Base-by-base conservation (phyloP, 2,329 filamentous ascomycete genomes). In the Diaporthe australafricana region DNA sequence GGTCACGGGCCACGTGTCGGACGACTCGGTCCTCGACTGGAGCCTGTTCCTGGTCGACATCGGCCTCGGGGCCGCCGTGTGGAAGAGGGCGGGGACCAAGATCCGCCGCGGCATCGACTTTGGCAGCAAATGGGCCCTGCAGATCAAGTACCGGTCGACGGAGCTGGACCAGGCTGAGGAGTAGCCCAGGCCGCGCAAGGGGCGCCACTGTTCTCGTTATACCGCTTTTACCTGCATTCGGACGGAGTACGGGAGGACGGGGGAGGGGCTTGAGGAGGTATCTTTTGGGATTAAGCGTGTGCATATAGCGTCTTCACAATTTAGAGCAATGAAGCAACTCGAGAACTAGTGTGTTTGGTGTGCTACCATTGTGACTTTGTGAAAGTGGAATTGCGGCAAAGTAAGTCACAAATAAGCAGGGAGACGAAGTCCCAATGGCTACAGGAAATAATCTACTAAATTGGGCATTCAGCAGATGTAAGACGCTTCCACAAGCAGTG, bases 71-170 rank as follows among this genome's bases (percentile, higher is more conserved):
- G 91, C 94, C 71, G 89, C 93, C 5, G 94, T 95, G 4, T 97
- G 95, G 93, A 92, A 92, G 78, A 94, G 94, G 80, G 93, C 93
- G 1, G 93, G 94, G 2, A 94, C 93, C 5, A 92, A 93, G 79
- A 90, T 94, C 65, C 90, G 95, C 25, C 91, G 94, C 75, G 95
- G 95, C 0, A 92, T 98, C 70, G 94, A 95, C 77, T 98, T 98
- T 85, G 94, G 94, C 30, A 91, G 91, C 72, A 90, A 91, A 75
- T 98, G 96, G 96, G 91, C 96, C 74, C 87, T 97, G 17, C 90
- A 92, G 77, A 89, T 96, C 82, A 83, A 81, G 72, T 89, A 88
- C 73, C 83, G 83, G 25, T 83, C 84, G 47, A 75, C 77, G 3
- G 76, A 57, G 62, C 67, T 68, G 62, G 76, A 76, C 35, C 76